Conservation (phyloP, 805 yeast species). For the Kodamaea leandrae region DNA sequence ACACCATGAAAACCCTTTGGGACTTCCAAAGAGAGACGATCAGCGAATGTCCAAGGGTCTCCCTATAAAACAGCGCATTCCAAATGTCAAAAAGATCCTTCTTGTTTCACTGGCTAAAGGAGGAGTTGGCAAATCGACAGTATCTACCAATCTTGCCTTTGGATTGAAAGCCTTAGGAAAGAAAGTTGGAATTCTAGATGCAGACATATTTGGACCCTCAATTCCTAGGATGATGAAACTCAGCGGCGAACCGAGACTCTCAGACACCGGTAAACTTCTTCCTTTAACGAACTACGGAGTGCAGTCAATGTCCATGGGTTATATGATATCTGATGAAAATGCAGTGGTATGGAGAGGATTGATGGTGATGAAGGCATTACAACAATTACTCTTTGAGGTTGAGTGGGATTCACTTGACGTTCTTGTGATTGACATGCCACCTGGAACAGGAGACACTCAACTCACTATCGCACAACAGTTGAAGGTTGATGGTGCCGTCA, state of each 20-base stretch:
- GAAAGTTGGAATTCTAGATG: constrained; percentile 69
- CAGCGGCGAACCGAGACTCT: constrained; percentile 64
- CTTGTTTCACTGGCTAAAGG: constrained; percentile 78
- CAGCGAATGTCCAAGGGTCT: constrained; percentile 50
- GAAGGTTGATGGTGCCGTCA: constrained; percentile 73
- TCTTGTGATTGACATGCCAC: constrained; percentile 81
- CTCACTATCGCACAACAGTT: constrained; percentile 76
- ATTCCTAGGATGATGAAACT: constrained; percentile 71
- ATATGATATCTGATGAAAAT: constrained; percentile 59
- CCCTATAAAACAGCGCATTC: constrained; percentile 54
- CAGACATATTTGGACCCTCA: constrained; percentile 84
- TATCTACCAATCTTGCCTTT: constrained; percentile 65
- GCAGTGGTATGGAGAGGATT: constrained; percentile 85
- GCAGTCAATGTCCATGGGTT: constrained; percentile 89
- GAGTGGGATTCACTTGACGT: constrained; percentile 69
- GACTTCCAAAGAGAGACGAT: constrained; percentile 30
- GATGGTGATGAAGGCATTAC: constrained; percentile 83
- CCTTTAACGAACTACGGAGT: constrained; percentile 75
- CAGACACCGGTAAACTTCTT: constrained; percentile 50
- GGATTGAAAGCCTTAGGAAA: constrained; percentile 53
- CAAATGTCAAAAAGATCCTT: constrained; percentile 59
- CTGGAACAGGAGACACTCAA: constrained; percentile 90
- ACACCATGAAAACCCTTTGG: constrained; percentile 41
- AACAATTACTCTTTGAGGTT: constrained; percentile 80
- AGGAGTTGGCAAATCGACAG: constrained; percentile 80